Evolutionary conservation across 78 protist genomes (phyloP).

Genomic region (Emiliania huxleyi): DNA sequence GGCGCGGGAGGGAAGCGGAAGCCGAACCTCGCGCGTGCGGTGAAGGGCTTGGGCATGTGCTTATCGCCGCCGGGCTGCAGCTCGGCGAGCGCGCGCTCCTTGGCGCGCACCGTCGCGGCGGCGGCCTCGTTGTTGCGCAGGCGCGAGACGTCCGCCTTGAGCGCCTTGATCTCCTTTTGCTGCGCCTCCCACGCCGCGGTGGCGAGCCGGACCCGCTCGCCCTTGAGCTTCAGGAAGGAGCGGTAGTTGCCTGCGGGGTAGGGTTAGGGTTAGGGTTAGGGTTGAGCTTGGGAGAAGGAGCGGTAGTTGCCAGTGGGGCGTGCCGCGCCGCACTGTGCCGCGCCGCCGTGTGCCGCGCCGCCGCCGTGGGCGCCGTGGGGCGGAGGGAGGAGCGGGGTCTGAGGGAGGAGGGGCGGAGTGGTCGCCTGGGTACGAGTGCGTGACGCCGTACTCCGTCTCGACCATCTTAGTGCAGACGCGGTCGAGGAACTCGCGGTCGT

Average conservation of each 20-base stretch:
- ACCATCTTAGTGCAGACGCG: slow-evolving; percentile 51
- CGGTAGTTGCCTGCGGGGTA: slow-evolving; percentile 34
- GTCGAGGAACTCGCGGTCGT: slow-evolving; percentile 65
- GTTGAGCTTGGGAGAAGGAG: too few species aligned
- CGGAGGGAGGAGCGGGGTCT: too few species aligned
- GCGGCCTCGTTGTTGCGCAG: not conserved
- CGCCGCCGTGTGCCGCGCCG: too few species aligned
- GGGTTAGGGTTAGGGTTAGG: not conserved
- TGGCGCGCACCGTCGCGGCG: not conserved
- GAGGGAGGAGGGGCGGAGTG: too few species aligned
- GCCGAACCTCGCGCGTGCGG: not conserved
- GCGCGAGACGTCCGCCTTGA: not conserved
- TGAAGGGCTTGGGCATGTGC: not conserved
- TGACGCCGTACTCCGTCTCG: slow-evolving; percentile 2
- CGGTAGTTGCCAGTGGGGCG: too few species aligned
- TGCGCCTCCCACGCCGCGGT: not conserved
- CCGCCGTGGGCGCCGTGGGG: too few species aligned
- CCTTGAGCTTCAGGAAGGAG: not conserved
- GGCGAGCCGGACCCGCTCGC: not conserved
- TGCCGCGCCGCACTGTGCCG: too few species aligned
- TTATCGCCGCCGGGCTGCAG: not conserved
- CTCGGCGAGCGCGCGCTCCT: not conserved
- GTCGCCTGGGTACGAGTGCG: not conserved
- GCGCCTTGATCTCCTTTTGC: not conserved
- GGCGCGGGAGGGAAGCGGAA: slow-evolving; percentile 39